Base-by-base conservation (phyloP, 768 basidiomycete genomes). In the Dictyophora rubrovolvata region DNA sequence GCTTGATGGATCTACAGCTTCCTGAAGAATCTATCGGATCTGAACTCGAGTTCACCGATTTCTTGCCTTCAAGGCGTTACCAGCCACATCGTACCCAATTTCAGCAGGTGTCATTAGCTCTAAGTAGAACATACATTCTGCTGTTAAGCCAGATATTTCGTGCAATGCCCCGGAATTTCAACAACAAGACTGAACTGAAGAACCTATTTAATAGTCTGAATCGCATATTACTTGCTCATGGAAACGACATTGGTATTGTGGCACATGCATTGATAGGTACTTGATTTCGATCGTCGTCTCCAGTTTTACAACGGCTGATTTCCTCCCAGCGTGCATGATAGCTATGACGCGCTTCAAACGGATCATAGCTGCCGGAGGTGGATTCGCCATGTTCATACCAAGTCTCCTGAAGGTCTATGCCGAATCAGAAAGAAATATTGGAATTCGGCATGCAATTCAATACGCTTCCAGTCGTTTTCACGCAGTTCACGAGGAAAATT, bases 201-300 rank as follows among this genome's bases (percentile, higher is more conserved):
- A 65, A 82, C 21, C 74, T 87, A 11, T 70, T 88, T 18, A 86
- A 89, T 66, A 85, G 86, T 2, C 65, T 89, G 18, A 89, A 87
- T 68, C 78, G 79, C 5, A 83, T 86, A 48, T 70, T 91, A 17
- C 70, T 87, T 33, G 71, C 70, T 1, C 87, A 89, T 69, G 84
- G 85, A 3, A 77, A 83, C 64, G 88, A 89, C 64, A 79, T 86
- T 49, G 85, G 83, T n/a, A 81, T 89, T 55, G 81, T 91, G n/a
- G 76, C 79, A 37, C 87, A 88, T 61, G 77, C 82, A 7, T 71
- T 89, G 67, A 83, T 89, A 28, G 85, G 87, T 89, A 64, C 65
- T 42, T n/a, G 5, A 42, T 42, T 42, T 42, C 4, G 12, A 42
- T 42, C 42, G 42, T 81, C 59, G 16, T 60, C 54, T 33, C 55